These are phyloP conservation scores for Candolleomyces eurysporus DNA, from an alignment of 768 basidiomycete species.

Conservation along the genomic window DNA sequence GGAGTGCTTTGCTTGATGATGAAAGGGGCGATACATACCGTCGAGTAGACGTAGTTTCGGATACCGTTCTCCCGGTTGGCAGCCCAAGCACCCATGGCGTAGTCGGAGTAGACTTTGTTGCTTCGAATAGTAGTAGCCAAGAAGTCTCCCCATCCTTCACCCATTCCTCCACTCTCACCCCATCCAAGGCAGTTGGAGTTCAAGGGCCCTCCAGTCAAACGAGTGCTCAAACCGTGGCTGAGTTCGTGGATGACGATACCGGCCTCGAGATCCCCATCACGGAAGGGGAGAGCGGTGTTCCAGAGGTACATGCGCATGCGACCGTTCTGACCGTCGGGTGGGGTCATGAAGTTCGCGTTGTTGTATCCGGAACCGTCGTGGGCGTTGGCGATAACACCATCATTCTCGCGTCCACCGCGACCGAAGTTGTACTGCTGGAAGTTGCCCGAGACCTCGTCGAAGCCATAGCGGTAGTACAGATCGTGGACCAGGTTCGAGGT, in stretches of 20 bases:
- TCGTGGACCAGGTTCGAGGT: slow-evolving; percentile 81
- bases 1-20: too few relatives aligned
- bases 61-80: slow-evolving; percentile 76
- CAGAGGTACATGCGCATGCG: slow-evolving; percentile 97
- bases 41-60: slow-evolving; percentile 86
- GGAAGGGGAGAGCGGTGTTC: slow-evolving; percentile 86
- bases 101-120: slow-evolving; percentile 70
- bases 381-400: slow-evolving; percentile 92
- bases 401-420: slow-evolving; percentile 80
- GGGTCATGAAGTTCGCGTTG: slow-evolving; percentile 90
- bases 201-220: slow-evolving; percentile 89
- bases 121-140: slow-evolving; percentile 86
- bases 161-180: slow-evolving; percentile 97
- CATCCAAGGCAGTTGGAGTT: slow-evolving; percentile 94
- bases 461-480: slow-evolving; percentile 86
- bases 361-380: slow-evolving; percentile 94
- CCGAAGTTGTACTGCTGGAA: slow-evolving; percentile 99
- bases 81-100: slow-evolving; percentile 95
- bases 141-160: slow-evolving; percentile 96
- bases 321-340: slow-evolving; percentile 81
- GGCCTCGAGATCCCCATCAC: slow-evolving; percentile 94
- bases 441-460: slow-evolving; percentile 89
- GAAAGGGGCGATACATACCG: slow-evolving; percentile 13
- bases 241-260: slow-evolving; percentile 95
- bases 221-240: slow-evolving; percentile 87